Evolutionary conservation across 75 land plant genomes (phyloP).

Genomic region (Selaginella tamariscina): DNA sequence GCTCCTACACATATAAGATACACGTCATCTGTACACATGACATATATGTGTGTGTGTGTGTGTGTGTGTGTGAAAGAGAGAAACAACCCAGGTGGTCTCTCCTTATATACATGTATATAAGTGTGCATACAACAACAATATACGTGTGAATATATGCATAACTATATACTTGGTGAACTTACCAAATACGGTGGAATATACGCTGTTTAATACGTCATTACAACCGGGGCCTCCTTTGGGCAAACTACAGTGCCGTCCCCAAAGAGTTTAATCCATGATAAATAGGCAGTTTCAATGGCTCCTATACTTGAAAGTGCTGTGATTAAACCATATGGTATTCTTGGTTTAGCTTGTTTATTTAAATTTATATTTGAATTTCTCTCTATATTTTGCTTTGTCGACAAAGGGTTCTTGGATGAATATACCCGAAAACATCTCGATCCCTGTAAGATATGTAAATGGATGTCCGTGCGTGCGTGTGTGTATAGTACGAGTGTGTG

Average conservation of each 20-base stretch:
- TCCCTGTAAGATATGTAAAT: neutral
- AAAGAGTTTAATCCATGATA: constrained; percentile 58
- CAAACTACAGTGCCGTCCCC: constrained; percentile 47
- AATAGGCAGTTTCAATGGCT: constrained; percentile 54
- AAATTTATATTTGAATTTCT: neutral
- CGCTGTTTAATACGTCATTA: constrained; percentile 66
- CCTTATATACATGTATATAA: neutral
- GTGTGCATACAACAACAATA: neutral
- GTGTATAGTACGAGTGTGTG: too few relatives aligned
- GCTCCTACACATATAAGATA: neutral
- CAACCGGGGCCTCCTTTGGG: constrained; percentile 57
- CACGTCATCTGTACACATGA: too few relatives aligned
- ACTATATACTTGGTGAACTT: neutral
- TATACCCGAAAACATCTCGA: neutral
- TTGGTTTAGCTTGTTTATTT: constrained; percentile 6
- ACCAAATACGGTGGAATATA: constrained; percentile 71
- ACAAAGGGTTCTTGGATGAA: neutral
- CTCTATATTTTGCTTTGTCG: neutral
- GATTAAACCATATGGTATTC: constrained; percentile 32
- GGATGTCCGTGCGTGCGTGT: neutral
- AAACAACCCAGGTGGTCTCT: neutral
- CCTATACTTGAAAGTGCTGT: constrained; percentile 60
- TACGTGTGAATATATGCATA: neutral
- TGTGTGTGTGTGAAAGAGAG: neutral
- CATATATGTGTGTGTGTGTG: too few relatives aligned